phyloP scores from a whole-genome alignment of 2,329 filamentous ascomycete genomes.

The Alternaria tenuissima region DNA sequence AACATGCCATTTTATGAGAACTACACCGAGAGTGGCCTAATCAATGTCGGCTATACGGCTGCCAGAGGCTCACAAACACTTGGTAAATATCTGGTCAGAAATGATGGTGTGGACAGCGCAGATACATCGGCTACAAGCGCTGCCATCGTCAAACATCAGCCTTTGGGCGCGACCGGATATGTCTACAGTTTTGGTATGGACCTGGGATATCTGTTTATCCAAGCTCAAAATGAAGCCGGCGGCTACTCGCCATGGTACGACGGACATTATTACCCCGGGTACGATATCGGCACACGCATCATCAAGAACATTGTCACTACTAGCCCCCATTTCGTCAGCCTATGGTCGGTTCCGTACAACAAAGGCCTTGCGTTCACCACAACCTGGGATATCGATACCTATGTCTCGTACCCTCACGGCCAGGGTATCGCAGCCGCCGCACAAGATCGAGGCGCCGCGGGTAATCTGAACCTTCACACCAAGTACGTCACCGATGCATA shows the following conservation, averaged over 20 bases:
- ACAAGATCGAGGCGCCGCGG: conserved; percentile 13
- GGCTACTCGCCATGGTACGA: conserved; percentile 14
- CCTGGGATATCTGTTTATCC: conserved; percentile 9
- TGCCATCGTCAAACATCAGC: conserved; percentile 14
- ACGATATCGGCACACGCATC: conserved; percentile 16
- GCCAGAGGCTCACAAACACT: conserved; percentile 9
- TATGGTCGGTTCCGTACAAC: conserved; percentile 18
- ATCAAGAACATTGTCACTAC: conserved; percentile 17
- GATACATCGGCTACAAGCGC: conserved; percentile 12
- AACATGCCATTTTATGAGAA: conserved; percentile 17
- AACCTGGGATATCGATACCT: conserved; percentile 18
- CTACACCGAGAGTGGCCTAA: conserved; percentile 6
- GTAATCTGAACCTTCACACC: conserved; percentile 16
- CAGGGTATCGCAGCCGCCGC: conserved; percentile 17
- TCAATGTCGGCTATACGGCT: conserved; percentile 18
- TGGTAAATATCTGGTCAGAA: conserved; percentile 8
- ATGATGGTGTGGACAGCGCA: conserved; percentile 6
- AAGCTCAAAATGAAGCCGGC: conserved; percentile 9
- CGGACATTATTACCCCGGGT: conserved; percentile 17
- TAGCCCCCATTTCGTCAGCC: conserved; percentile 10
- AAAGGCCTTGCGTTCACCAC: conserved; percentile 17
- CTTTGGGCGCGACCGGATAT: conserved; percentile 7
- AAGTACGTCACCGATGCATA: conserved; percentile 17
- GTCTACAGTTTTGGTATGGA: conserved; percentile 19
- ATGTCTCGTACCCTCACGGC: conserved; percentile 17